phyloP scores from a whole-genome alignment of 495 filamentous ascomycete genomes.

The Lepraria neglecta region DNA sequence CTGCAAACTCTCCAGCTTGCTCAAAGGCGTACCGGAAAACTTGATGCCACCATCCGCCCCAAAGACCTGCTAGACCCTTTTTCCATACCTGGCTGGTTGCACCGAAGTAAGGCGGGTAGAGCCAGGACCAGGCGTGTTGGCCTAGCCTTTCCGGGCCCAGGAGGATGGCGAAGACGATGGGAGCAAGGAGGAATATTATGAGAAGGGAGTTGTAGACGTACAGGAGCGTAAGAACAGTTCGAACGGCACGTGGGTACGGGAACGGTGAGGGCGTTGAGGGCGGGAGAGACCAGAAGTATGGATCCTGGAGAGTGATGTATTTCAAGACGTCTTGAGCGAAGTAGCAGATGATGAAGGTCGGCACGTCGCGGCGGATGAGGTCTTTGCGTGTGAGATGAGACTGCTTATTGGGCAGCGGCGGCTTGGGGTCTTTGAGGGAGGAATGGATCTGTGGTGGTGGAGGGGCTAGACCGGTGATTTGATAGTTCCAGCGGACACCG shows the following conservation, averaged over 20 bases:
- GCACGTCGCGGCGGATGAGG: slow-evolving; percentile 45
- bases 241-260: slow-evolving; percentile 35
- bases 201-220: slow-evolving; percentile 50
- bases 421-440: slow-evolving; percentile 33
- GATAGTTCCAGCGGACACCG: slow-evolving; percentile 74
- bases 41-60: slow-evolving; percentile 88
- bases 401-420: slow-evolving; percentile 11
- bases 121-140: slow-evolving; percentile 53
- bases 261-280: slow-evolving; percentile 40
- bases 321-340: slow-evolving; percentile 62
- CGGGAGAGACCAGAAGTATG: slow-evolving; percentile 59
- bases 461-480: slow-evolving; percentile 52
- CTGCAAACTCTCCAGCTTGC: slow-evolving; percentile 24
- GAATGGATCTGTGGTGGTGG: slow-evolving; percentile 47
- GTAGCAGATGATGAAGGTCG: slow-evolving; percentile 48
- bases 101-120: slow-evolving; percentile 61
- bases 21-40: slow-evolving; percentile 68
- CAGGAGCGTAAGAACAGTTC: slow-evolving; percentile 42
- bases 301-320: slow-evolving; percentile 60
- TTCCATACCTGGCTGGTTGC: slow-evolving; percentile 50
- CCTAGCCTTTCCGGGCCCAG: slow-evolving; percentile 44
- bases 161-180: slow-evolving; percentile 51
- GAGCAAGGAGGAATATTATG: slow-evolving; percentile 49
- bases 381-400: slow-evolving; percentile 36
- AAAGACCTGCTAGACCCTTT: slow-evolving; percentile 66